These are phyloP conservation scores for Fusarium penzigii DNA, from an alignment of 2,329 filamentous ascomycete species.

Conservation along the genomic window DNA sequence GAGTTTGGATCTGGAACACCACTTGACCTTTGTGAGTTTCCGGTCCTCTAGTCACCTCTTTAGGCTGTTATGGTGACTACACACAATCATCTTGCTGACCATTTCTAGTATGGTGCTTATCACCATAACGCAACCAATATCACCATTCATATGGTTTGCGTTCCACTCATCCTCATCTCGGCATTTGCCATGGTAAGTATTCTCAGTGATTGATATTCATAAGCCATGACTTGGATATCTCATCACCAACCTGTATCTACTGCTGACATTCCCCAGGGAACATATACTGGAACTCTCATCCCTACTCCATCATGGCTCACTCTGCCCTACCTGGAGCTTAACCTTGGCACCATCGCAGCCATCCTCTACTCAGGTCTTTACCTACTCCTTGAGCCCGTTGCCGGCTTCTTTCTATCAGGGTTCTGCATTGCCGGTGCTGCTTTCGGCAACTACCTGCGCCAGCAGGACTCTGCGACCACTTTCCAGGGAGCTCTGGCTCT, in stretches of 20 bases:
- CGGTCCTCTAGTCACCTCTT: not conserved
- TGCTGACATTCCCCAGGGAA: slow-evolving; percentile 45
- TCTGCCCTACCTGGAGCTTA: slow-evolving; percentile 66
- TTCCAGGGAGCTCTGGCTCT: slow-evolving; percentile 63
- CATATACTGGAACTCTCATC: slow-evolving; percentile 64
- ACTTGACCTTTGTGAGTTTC: slow-evolving; percentile 73
- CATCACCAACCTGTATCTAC: not conserved
- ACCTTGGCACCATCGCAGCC: slow-evolving; percentile 64
- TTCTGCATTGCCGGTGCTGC: slow-evolving; percentile 77
- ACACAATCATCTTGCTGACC: slow-evolving; percentile 13
- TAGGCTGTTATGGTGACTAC: slow-evolving; percentile 1
- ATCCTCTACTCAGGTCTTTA: slow-evolving; percentile 77
- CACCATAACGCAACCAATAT: slow-evolving; percentile 79
- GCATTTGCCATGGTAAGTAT: slow-evolving; percentile 68
- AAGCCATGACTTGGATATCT: not conserved
- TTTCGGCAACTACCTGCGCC: slow-evolving; percentile 72
- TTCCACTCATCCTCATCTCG: slow-evolving; percentile 73
- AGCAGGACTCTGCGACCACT: slow-evolving; percentile 50
- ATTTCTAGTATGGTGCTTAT: slow-evolving; percentile 74
- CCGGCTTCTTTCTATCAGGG: slow-evolving; percentile 74
- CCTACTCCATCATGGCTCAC: slow-evolving; percentile 67
- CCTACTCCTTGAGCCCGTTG: slow-evolving; percentile 90
- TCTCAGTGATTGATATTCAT: not conserved
- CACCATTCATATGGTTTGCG: slow-evolving; percentile 76
- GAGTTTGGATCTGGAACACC: slow-evolving; percentile 78